Evolutionary conservation across 371 early-diverging fungal genomes (phyloP), one percentile per base, ranked within the genome.

Genomic region (Entomophthora muscae): DNA sequence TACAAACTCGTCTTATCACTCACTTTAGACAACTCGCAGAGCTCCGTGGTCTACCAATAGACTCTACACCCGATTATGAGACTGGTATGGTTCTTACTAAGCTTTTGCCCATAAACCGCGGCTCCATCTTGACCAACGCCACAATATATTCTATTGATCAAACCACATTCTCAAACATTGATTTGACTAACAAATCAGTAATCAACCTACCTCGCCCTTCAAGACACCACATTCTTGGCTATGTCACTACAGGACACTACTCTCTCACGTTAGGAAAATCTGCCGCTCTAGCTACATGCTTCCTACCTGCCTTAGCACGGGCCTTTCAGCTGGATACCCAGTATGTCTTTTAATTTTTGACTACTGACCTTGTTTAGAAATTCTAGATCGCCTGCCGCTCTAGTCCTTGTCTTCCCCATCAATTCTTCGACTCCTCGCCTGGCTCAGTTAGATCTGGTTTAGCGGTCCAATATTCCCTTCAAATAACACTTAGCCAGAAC

Each of bases 231-330:
- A 72, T 80, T 22, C 73, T 88, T 63, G 90, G 90, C 1, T 86
- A 83, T 64, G 69, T 88, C 29, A 87, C 86, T 0, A 80, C 82
- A 2, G 88, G 86, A 1, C 76, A 78, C 21, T 86, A 78, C 61
- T 85, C 87, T 17, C 77, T 83, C 53, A 71, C 75, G 12, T 71
- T 78, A 32, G 90, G 88, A 2, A 66, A 76, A 52, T 5, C 42
- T 17, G 42, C 42, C 42, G 42, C 10, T 5, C 42, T 42, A 17
- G 42, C 42, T 5, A 17, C 42, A 42, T 42, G 42, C 17, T 42
- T 42, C 42, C 17, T 42, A 17, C 42, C 42, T 17, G 42, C 42
- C 42, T 42, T 42, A 17, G 42, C 42, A 10, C 42, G 42, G 17
- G 42, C 42, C 42, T 42, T 42, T 17, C 42, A 42, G 42, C 42